Evolutionary conservation across 164 flowering plant genomes (phyloP).

Genomic region (Warburgia ugandensis): DNA sequence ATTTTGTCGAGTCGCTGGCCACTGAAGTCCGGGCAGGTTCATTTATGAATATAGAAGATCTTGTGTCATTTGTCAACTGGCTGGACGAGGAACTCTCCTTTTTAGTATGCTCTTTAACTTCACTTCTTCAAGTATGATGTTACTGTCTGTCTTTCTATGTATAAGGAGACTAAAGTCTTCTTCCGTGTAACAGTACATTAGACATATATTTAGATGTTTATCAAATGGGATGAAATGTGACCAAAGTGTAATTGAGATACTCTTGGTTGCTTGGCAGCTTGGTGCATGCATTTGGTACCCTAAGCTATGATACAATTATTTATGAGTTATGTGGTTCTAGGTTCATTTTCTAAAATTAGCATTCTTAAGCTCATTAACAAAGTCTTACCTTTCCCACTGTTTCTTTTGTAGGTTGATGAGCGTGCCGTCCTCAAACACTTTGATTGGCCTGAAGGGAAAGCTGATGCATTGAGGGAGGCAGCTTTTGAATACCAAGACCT

Average conservation of each 20-base stretch:
- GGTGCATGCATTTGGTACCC: no score
- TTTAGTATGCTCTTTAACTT: constrained; percentile 48
- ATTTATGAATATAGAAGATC: constrained; percentile 68
- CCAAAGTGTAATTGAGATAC: no score
- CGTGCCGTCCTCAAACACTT: constrained; percentile 97
- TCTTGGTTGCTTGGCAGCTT: no score
- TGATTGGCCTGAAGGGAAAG: constrained; percentile 99
- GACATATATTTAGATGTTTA: no score
- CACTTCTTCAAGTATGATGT: no score
- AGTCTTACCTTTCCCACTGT: background rate
- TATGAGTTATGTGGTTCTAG: background rate
- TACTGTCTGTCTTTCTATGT: no score
- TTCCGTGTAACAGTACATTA: no score
- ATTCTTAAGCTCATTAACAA: background rate
- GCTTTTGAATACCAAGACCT: constrained; percentile 92
- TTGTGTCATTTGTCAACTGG: constrained; percentile 90
- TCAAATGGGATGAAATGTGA: no score
- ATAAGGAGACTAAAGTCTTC: background rate
- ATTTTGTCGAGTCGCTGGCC: constrained; percentile 87
- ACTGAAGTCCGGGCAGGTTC: constrained; percentile 89
- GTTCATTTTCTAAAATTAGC: background rate
- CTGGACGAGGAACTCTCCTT: constrained; percentile 98
- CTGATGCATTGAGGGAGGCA: constrained; percentile 96
- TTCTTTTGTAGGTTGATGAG: constrained; percentile 70
- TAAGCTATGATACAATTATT: background rate